Conservation (phyloP, 768 basidiomycete species). For the Macrolepiota albuminosa region DNA sequence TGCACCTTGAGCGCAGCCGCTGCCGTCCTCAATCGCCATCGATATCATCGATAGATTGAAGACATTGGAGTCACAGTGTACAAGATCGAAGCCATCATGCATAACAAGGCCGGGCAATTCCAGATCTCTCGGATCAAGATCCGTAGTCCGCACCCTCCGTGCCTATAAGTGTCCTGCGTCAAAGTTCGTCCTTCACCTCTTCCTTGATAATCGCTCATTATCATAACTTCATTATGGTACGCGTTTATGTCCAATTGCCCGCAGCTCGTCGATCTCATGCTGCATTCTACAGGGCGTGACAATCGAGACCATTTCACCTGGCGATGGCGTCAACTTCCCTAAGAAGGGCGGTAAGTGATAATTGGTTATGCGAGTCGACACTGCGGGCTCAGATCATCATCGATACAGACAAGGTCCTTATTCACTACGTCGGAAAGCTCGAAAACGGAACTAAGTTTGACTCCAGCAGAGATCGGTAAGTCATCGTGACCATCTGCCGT, state of each 20-base stretch:
- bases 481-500: constrained; percentile 8
- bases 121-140: constrained; percentile 68
- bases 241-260: constrained; percentile 19
- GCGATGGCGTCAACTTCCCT: constrained; percentile 64
- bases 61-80: neutral
- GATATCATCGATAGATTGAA: constrained; percentile 15
- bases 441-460: constrained; percentile 63
- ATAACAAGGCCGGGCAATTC: constrained; percentile 26
- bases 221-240: constrained; percentile 27
- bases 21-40: constrained; percentile 14
- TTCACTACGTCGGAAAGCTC: constrained; percentile 80
- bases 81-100: constrained; percentile 15
- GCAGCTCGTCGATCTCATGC: constrained; percentile 12
- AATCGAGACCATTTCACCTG: constrained; percentile 51
- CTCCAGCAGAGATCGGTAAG: constrained; percentile 72
- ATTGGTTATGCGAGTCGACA: constrained; percentile 1
- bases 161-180: constrained; percentile 39
- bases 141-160: constrained; percentile 54
- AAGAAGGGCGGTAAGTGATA: constrained; percentile 58
- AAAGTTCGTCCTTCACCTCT: constrained; percentile 24
- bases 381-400: constrained; percentile 16
- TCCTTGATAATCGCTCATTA: constrained; percentile 32
- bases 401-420: constrained; percentile 56
- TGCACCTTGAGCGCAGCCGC: constrained; percentile 4
- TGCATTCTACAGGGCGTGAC: constrained; percentile 56